Evolutionary conservation across 139 green algal genomes (phyloP).

Genomic region (Zygnema circumcarinatum): DNA sequence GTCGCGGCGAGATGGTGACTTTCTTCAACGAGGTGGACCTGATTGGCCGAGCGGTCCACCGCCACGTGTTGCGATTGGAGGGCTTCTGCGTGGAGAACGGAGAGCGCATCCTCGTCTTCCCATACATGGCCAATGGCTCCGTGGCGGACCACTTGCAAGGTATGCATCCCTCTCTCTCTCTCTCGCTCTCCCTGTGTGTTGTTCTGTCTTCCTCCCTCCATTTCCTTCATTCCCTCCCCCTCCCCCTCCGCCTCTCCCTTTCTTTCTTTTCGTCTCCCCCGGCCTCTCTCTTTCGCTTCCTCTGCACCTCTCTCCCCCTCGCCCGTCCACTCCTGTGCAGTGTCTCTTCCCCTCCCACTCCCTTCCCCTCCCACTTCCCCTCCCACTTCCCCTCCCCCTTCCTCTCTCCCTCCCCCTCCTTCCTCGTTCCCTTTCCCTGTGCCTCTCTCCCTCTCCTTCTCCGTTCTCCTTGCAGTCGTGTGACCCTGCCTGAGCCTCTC

Average conservation of each 20-base stretch:
- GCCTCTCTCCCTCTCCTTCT: not conserved
- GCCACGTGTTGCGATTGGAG: constrained; percentile 57
- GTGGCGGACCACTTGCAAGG: constrained; percentile 22
- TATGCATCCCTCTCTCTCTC: not conserved
- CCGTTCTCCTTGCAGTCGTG: too few species aligned
- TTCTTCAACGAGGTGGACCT: constrained; percentile 67
- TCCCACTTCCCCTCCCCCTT: not conserved
- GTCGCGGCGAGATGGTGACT: not conserved
- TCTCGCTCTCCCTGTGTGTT: not conserved
- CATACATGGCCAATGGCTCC: constrained; percentile 32
- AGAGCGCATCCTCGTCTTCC: constrained; percentile 29
- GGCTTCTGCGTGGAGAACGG: constrained; percentile 62
- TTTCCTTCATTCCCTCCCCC: not conserved
- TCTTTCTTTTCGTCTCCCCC: not conserved
- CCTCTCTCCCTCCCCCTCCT: not conserved
- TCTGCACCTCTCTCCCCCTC: not conserved
- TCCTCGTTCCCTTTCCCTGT: not conserved
- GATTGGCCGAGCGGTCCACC: constrained; percentile 51
- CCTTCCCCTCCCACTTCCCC: not conserved
- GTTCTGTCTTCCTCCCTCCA: not conserved
- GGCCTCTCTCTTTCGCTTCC: not conserved
- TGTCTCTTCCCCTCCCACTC: not conserved
- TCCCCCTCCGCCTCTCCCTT: not conserved
- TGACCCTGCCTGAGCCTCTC: too few species aligned
- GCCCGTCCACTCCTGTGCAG: not conserved